phyloP scores from a whole-genome alignment of 805 yeast species.

The Kodamaea kaohsiungensis region DNA sequence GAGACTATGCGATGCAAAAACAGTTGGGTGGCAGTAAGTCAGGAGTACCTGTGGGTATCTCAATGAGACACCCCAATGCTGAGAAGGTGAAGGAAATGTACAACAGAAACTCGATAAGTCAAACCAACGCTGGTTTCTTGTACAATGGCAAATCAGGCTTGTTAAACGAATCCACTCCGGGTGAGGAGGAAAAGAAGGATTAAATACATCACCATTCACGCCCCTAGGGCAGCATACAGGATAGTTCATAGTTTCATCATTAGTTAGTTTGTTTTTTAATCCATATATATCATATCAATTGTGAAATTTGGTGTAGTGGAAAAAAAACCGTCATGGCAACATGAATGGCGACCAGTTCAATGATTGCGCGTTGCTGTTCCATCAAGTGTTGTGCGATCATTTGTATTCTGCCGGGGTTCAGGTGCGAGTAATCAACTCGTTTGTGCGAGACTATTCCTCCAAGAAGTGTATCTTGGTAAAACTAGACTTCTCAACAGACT shows the following conservation, averaged over 20 bases:
- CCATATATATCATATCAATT: not conserved
- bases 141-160: conserved; percentile 53
- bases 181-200: conserved; percentile 15
- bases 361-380: conserved; percentile 12
- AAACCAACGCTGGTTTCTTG: conserved; percentile 42
- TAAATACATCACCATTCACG: not conserved
- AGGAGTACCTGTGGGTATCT: conserved; percentile 37
- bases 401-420: not conserved
- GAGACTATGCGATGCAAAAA: conserved; percentile 84
- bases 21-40: conserved; percentile 33
- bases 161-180: conserved; percentile 52
- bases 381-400: not conserved
- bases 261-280: not conserved
- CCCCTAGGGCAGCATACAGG: not conserved
- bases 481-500: not conserved
- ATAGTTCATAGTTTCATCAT: not conserved
- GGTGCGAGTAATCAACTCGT: conserved; percentile 11
- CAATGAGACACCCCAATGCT: conserved; percentile 53
- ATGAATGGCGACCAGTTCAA: conserved; percentile 13
- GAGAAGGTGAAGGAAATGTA: conserved; percentile 59
- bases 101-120: conserved; percentile 59
- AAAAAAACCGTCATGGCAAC: conserved; percentile 4
- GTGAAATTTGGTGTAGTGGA: conserved; percentile 1
- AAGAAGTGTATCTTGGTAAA: conserved; percentile 4
- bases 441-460: conserved; percentile 1